Conservation (phyloP, 805 yeast species). For the Lipomyces japonicus region DNA sequence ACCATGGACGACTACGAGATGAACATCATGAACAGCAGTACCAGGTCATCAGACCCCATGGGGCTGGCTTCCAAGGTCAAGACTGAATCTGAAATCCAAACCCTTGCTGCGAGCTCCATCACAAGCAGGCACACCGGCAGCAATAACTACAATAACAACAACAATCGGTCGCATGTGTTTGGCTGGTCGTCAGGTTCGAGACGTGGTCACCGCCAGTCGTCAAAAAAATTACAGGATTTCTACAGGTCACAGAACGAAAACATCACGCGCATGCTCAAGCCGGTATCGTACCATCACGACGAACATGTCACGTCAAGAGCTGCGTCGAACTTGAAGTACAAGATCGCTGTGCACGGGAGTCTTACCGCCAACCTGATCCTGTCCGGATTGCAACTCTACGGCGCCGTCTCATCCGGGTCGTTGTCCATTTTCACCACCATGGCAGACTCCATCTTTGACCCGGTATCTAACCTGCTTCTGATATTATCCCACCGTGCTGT, state of each 20-base stretch:
- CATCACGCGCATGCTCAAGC: slow-evolving; percentile 10
- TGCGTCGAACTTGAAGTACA: not conserved
- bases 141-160: too few relatives aligned
- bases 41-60: too few relatives aligned
- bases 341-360: slow-evolving; percentile 17
- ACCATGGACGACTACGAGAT: too few relatives aligned
- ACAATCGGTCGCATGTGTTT: too few relatives aligned
- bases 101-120: too few relatives aligned
- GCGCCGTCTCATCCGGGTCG: slow-evolving; percentile 20
- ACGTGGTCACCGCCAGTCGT: too few relatives aligned
- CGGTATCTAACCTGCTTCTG: slow-evolving; percentile 14
- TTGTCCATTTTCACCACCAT: slow-evolving; percentile 20
- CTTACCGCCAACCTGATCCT: slow-evolving; percentile 14
- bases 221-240: slow-evolving; percentile 5
- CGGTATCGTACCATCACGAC: slow-evolving; percentile 15
- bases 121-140: too few relatives aligned
- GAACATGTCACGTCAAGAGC: too few relatives aligned
- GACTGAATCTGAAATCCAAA: too few relatives aligned
- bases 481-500: slow-evolving; percentile 12
- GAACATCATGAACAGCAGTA: too few relatives aligned
- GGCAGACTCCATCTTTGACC: slow-evolving; percentile 22
- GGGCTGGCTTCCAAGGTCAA: too few relatives aligned
- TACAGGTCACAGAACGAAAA: slow-evolving; percentile 14
- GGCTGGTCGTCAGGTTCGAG: too few relatives aligned
- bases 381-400: slow-evolving; percentile 16